Conservation (phyloP, 2,329 filamentous ascomycete genomes). For the Lizonia empirigonia region DNA sequence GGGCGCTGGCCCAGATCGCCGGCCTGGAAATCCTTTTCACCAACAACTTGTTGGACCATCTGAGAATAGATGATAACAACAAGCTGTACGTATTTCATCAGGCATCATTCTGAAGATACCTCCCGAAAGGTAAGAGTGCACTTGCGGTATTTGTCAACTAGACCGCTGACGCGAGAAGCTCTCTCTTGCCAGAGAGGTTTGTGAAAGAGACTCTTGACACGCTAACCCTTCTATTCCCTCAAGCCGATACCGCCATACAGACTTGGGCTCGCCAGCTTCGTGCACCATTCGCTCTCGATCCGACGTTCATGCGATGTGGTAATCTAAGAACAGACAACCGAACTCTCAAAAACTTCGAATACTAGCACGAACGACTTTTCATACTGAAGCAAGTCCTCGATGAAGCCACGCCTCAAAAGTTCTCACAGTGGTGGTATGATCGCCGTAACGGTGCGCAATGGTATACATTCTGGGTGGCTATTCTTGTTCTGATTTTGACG, state of each 20-base stretch:
- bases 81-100: slow-evolving; percentile 51
- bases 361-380: slow-evolving; percentile 53
- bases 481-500: slow-evolving; percentile 46
- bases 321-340: slow-evolving; percentile 43
- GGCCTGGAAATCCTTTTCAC: slow-evolving; percentile 50
- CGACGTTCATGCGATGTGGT: slow-evolving; percentile 31
- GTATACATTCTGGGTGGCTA: slow-evolving; percentile 56
- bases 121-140: slow-evolving; percentile 19
- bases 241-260: slow-evolving; percentile 25
- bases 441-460: slow-evolving; percentile 52
- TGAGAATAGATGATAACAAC: slow-evolving; percentile 48
- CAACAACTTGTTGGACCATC: slow-evolving; percentile 51
- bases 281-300: slow-evolving; percentile 31
- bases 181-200: slow-evolving; percentile 39
- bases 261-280: slow-evolving; percentile 27
- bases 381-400: slow-evolving; percentile 53
- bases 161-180: background rate
- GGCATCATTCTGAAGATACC: slow-evolving; percentile 42
- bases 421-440: slow-evolving; percentile 54
- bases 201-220: slow-evolving; percentile 48
- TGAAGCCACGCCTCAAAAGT: slow-evolving; percentile 40
- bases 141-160: background rate
- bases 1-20: slow-evolving; percentile 38
- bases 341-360: slow-evolving; percentile 41
- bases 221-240: slow-evolving; percentile 48